Percentiles rank a stretch among this genome's conserved stretches.
These are phyloP conservation scores for Starmerella apicola DNA, from an alignment of 805 yeast genomes.

Conservation along the genomic window DNA sequence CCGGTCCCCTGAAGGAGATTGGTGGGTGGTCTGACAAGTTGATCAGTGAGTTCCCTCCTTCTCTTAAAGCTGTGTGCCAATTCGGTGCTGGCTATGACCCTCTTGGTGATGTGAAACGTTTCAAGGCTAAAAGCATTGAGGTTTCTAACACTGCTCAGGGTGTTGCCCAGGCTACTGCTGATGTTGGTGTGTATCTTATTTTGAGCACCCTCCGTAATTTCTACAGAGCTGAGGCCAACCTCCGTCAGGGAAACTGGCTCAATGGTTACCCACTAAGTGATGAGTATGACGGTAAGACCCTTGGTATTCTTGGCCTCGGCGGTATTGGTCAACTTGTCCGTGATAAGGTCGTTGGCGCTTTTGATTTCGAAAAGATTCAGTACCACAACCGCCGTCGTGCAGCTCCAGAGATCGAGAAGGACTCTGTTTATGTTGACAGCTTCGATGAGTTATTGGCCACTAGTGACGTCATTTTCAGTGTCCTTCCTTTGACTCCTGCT, in stretches of 20 bases:
- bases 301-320: slow-evolving; percentile 53
- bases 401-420: slow-evolving; percentile 36
- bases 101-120: slow-evolving; percentile 33
- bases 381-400: slow-evolving; percentile 43
- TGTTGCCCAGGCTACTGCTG: slow-evolving; percentile 47
- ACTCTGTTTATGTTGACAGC: slow-evolving; percentile 31
- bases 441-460: slow-evolving; percentile 37
- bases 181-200: slow-evolving; percentile 40
- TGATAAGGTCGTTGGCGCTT: slow-evolving; percentile 35
- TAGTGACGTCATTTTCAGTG: slow-evolving; percentile 39
- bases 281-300: slow-evolving; percentile 39
- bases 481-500: slow-evolving; percentile 41
- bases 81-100: slow-evolving; percentile 51
- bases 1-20: slow-evolving; percentile 31
- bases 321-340: slow-evolving; percentile 49
- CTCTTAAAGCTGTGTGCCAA: slow-evolving; percentile 35
- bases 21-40: slow-evolving; percentile 38
- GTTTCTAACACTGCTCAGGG: slow-evolving; percentile 42
- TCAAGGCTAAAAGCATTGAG: slow-evolving; percentile 34
- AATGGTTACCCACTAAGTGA: slow-evolving; percentile 35
- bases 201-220: slow-evolving; percentile 42
- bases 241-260: slow-evolving; percentile 38
- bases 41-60: slow-evolving; percentile 28
- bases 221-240: slow-evolving; percentile 31
- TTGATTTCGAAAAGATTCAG: slow-evolving; percentile 39